Base-by-base conservation (phyloP, 2,329 filamentous ascomycete genomes). In the Sporothrix euskadiensis region DNA sequence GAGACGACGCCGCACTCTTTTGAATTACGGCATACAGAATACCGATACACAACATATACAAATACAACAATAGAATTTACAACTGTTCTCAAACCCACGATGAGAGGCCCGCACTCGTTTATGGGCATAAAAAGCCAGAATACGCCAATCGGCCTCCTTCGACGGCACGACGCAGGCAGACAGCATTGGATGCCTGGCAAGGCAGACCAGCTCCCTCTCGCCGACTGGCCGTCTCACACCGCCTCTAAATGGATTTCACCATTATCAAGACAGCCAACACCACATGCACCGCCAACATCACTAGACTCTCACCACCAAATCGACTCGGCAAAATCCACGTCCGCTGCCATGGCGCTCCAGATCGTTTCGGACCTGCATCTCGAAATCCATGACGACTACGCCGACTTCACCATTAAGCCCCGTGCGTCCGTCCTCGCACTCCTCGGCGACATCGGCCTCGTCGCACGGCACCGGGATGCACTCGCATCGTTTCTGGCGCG, bases 331-430 rank as follows among this genome's bases (percentile, higher is more conserved):
- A 56, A 56, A 19, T 35, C 39, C 22, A 19, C 39, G 14, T 14
- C 39, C 12, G 57, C 44, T 47, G 39, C 61, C 39, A 80, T 79
- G 77, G 73, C 77, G 9, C 71, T 84, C 30, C 83, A 88, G 76
- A 83, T 89, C 65, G 73, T 89, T n/a, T 89, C 87, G 0, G 88
- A 90, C 78, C 81, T 90, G 3, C 88, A 90, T 74, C 81, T 90
- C 8, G 87, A 90, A 77, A 77, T 78, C 9, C 83, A 84, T 0
- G 80, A 82, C 66, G 80, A 81, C 30, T 90, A 89, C 78, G 84
- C 87, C 41, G 32, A 80, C 32, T 89, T 86, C 76, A 77, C 85
- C 2, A 84, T 89, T 35, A 66, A 77, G 0, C 83, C 85, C 1
- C 81, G 80, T 69, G 84, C 87, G 0, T 84, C 85, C 0, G 83